Conservation (phyloP, 768 basidiomycete genomes). For the Boletus eberwhitei region DNA sequence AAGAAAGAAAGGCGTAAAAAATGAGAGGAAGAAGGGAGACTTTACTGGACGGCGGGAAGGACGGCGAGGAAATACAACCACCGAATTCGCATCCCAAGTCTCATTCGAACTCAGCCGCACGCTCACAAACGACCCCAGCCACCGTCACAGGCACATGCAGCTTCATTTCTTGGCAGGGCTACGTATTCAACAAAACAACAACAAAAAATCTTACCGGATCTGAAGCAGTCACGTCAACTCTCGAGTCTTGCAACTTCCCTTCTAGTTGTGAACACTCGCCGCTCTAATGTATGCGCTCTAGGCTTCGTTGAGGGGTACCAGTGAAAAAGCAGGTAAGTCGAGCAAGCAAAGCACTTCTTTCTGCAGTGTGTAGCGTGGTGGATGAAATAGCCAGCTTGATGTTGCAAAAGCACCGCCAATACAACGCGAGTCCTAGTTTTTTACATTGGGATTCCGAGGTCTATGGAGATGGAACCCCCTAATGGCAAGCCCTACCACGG, state of each 20-base stretch:
- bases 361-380: constrained; percentile 51
- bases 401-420: constrained; percentile 41
- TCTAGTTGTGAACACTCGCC: no score
- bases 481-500: neutral
- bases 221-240: no score
- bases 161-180: constrained; percentile 1
- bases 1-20: constrained; percentile 19
- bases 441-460: constrained; percentile 20
- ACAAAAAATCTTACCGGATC: no score
- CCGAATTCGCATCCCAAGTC: neutral
- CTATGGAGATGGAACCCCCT: constrained; percentile 78
- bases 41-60: constrained; percentile 1
- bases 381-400: constrained; percentile 70
- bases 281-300: constrained; percentile 63
- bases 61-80: constrained; percentile 8
- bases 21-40: constrained; percentile 9
- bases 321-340: neutral
- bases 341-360: neutral
- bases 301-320: constrained; percentile 46
- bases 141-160: constrained; percentile 2
- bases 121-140: constrained; percentile 6
- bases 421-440: neutral
- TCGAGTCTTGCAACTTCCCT: constrained; percentile 31
- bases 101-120: constrained; percentile 27
- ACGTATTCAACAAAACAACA: no score